Conservation (phyloP, 2,329 filamentous ascomycete species). For the Exophiala aquamarina region DNA sequence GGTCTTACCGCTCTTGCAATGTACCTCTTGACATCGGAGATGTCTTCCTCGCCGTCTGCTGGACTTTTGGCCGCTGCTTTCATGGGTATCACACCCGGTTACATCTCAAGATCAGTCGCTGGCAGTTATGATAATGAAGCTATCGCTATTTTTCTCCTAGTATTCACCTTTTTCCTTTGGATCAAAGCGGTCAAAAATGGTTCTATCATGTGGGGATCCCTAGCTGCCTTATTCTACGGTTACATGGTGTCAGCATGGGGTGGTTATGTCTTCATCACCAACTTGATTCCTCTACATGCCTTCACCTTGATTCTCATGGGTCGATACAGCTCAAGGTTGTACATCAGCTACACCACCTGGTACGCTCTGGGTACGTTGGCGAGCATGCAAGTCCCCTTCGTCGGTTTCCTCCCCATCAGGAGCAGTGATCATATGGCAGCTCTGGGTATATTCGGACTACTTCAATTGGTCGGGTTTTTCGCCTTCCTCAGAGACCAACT, state of each 20-base stretch:
- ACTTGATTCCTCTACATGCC: conserved; percentile 88
- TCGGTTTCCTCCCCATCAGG: conserved; percentile 92
- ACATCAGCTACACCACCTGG: conserved; percentile 97
- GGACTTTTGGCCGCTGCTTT: conserved; percentile 91
- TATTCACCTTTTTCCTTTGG: conserved; percentile 98
- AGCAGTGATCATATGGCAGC: conserved; percentile 99
- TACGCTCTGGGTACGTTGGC: conserved; percentile 93
- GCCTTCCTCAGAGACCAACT: conserved; percentile 88
- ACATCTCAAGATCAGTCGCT: conserved; percentile 96
- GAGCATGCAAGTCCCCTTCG: conserved; percentile 99
- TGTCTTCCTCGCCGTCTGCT: conserved; percentile 92
- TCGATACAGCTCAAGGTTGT: conserved; percentile 87
- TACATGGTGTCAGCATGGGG: conserved; percentile 99
- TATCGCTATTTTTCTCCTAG: conserved; percentile 96
- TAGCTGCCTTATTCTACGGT: conserved; percentile 94
- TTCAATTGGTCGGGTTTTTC: conserved; percentile 90
- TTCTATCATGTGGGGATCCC: conserved; percentile 92
- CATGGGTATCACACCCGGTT: conserved; percentile 96
- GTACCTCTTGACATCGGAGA: conserved; percentile 95
- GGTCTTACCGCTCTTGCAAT: conserved; percentile 89
- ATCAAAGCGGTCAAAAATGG: conserved; percentile 97
- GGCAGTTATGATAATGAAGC: conserved; percentile 99
- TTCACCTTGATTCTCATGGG: conserved; percentile 97
- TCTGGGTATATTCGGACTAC: conserved; percentile 88
- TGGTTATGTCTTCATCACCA: conserved; percentile 99